Percentiles rank a stretch among this genome's conserved stretches.
Evolutionary conservation across 139 green algal species (phyloP).

Genomic region (Chlamydomonas schloesseri): DNA sequence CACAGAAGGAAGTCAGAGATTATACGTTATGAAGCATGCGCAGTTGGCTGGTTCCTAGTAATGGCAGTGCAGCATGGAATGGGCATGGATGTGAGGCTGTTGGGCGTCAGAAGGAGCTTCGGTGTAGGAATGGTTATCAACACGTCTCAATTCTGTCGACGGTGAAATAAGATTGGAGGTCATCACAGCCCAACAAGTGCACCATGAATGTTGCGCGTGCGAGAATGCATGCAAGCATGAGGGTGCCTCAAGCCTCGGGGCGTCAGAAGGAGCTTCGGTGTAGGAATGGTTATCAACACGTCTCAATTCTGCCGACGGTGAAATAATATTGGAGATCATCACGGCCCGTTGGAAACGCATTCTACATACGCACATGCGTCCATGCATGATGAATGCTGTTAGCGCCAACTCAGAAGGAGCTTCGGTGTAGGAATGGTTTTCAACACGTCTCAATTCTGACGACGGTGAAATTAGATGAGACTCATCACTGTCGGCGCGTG

Average conservation of each 20-base stretch:
- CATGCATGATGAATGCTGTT: too few relatives aligned
- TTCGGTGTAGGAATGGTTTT: slow-evolving; percentile 17
- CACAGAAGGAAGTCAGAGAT: too few relatives aligned
- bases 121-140: slow-evolving; percentile 21
- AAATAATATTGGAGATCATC: slow-evolving; percentile 3
- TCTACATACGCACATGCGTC: too few relatives aligned
- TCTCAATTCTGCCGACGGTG: slow-evolving; percentile 28
- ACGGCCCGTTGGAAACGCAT: not conserved
- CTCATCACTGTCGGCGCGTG: not conserved
- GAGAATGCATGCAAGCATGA: not conserved
- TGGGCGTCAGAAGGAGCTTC: slow-evolving; percentile 15
- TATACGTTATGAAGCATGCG: too few relatives aligned
- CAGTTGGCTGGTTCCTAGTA: too few relatives aligned
- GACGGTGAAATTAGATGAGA: slow-evolving; percentile 13
- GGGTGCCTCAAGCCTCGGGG: not conserved
- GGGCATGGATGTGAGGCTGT: too few relatives aligned
- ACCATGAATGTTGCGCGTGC: not conserved
- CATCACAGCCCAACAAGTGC: not conserved
- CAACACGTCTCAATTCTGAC: slow-evolving; percentile 23
- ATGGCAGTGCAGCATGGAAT: too few relatives aligned
- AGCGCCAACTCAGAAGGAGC: slow-evolving; percentile 17
- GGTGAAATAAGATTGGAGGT: slow-evolving; percentile 6
- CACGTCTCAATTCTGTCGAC: slow-evolving; percentile 27
- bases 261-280: slow-evolving; percentile 24
- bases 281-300: slow-evolving; percentile 11